Evolutionary conservation across 805 yeast genomes (phyloP).

Genomic region (Ogataea corticis): DNA sequence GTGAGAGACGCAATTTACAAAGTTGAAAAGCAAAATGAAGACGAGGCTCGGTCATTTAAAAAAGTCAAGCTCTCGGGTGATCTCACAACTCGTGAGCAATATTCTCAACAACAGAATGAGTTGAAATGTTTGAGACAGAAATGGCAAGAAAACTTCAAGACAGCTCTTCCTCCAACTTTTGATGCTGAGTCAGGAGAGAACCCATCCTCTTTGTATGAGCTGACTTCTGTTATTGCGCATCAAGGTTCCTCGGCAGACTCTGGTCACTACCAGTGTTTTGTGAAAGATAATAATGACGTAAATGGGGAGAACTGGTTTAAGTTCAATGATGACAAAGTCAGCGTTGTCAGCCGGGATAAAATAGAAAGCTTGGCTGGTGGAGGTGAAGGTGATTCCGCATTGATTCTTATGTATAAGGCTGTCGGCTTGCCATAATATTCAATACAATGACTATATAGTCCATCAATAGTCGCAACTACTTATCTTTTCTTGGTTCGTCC

Average conservation of each 20-base stretch:
- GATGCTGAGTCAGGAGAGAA: slow-evolving; percentile 63
- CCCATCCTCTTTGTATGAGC: slow-evolving; percentile 84
- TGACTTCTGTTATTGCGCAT: slow-evolving; percentile 84
- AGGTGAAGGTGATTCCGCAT: slow-evolving; percentile 95
- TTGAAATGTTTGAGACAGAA: slow-evolving; percentile 47
- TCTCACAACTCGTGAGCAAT: slow-evolving; percentile 53
- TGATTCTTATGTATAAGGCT: slow-evolving; percentile 82
- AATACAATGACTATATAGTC: background rate
- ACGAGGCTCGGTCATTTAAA: slow-evolving; percentile 71
- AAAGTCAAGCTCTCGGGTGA: slow-evolving; percentile 46
- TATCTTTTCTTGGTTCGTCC: no score
- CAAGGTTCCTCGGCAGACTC: slow-evolving; percentile 95
- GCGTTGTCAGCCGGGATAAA: slow-evolving; percentile 72
- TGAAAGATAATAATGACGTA: slow-evolving; percentile 63
- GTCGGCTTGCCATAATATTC: slow-evolving; percentile 52
- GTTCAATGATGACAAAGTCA: slow-evolving; percentile 90
- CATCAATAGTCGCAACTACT: background rate
- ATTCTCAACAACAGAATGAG: slow-evolving; percentile 54
- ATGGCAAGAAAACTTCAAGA: slow-evolving; percentile 46
- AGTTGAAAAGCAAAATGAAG: slow-evolving; percentile 72
- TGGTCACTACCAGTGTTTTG: slow-evolving; percentile 94
- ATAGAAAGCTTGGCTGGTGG: slow-evolving; percentile 92
- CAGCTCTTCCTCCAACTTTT: slow-evolving; percentile 42
- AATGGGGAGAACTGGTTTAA: slow-evolving; percentile 86
- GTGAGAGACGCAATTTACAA: slow-evolving; percentile 76